Evolutionary conservation across 768 basidiomycete genomes (phyloP).

Genomic region (Lyophyllum decastes): DNA sequence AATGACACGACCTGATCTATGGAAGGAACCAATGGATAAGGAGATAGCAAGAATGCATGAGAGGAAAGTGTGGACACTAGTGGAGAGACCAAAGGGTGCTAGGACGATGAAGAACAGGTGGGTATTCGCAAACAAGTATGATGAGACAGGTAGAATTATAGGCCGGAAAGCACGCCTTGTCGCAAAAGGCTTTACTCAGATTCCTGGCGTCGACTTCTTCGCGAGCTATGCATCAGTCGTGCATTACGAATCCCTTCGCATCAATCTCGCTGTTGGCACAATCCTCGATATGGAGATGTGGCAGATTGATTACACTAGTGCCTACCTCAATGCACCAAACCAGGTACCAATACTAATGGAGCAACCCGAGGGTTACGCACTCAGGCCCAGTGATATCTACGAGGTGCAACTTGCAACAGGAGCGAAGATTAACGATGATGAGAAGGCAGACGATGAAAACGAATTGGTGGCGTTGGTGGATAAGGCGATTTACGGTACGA

Average conservation of each 20-base stretch:
- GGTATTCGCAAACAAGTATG: neutral
- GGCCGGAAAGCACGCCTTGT: neutral
- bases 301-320: constrained; percentile 23
- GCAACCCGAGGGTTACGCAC: no score
- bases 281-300: constrained; percentile 24
- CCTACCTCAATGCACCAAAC: constrained; percentile 11
- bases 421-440: neutral
- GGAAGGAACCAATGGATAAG: constrained; percentile 1
- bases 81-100: neutral
- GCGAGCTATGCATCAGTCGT: constrained; percentile 10
- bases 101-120: neutral
- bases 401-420: neutral
- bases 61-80: constrained; percentile 6
- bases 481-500: neutral
- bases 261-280: neutral
- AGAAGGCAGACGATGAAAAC: constrained; percentile 4
- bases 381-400: constrained; percentile 3
- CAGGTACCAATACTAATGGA: neutral
- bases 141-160: neutral
- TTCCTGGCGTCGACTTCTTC: constrained; percentile 29
- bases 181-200: constrained; percentile 1
- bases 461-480: constrained; percentile 1
- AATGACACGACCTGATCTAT: neutral
- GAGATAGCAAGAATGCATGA: neutral
- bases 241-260: constrained; percentile 7